A percentile compares a stretch with the other conserved stretches of the same genome.
Conservation (phyloP, 257 asterid species). For the Pogostemon cablin region DNA sequence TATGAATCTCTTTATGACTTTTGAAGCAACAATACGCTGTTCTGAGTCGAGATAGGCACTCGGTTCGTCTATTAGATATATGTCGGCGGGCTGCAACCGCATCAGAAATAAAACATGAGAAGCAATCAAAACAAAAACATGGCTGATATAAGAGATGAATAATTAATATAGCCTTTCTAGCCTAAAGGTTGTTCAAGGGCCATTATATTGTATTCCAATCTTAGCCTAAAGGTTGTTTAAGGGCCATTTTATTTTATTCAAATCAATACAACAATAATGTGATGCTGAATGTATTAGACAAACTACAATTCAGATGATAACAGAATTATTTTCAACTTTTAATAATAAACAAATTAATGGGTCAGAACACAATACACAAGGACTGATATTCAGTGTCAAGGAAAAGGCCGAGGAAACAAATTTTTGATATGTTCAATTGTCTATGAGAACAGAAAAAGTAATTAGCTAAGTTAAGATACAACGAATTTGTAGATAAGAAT, state of each 20-base stretch:
- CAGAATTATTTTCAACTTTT: background rate
- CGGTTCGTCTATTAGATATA: conserved; percentile 91
- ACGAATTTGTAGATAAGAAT: conserved; percentile 8
- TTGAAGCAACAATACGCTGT: conserved; percentile 98
- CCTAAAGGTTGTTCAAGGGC: background rate
- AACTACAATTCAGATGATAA: conserved; percentile 6
- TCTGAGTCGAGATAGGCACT: conserved; percentile 99
- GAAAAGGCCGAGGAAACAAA: no score
- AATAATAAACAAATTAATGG: background rate
- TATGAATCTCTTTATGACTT: conserved; percentile 95
- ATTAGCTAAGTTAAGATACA: background rate
- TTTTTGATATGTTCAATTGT: no score
- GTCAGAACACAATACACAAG: background rate
- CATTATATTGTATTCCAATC: background rate
- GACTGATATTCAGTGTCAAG: background rate
- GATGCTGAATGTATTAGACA: background rate
- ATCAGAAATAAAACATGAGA: conserved; percentile 15
- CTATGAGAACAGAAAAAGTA: background rate
- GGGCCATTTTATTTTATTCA: background rate
- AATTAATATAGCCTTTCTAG: background rate
- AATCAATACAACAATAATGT: background rate
- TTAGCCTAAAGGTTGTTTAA: background rate
- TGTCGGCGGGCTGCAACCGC: conserved; percentile 91
- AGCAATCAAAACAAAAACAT: conserved; percentile 5
- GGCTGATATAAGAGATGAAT: conserved; percentile 14